These are phyloP conservation scores for Theileria orientalis DNA, from an alignment of 169 alveolate genomes.

Conservation along the genomic window DNA sequence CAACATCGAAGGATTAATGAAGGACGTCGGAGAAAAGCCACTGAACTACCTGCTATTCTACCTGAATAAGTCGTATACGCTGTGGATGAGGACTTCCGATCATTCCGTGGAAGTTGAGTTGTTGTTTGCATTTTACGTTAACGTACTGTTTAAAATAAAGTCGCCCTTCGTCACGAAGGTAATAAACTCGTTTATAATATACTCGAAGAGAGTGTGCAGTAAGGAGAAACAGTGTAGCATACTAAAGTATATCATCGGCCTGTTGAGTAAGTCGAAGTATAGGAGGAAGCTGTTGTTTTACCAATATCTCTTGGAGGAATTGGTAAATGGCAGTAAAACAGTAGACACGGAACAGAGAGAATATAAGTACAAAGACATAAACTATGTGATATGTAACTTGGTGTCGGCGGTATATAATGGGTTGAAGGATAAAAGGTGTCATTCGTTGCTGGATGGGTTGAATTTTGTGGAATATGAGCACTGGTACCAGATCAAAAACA, in stretches of 20 bases:
- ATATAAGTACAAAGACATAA: neutral
- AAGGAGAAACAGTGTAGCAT: neutral
- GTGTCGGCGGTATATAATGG: neutral
- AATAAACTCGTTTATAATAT: neutral
- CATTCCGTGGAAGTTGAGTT: neutral
- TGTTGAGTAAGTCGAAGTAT: neutral
- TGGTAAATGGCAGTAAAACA: conserved; percentile 4
- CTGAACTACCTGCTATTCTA: neutral
- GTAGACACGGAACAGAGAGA: neutral
- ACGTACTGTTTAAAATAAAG: neutral
- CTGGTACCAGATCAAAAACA: too few species aligned
- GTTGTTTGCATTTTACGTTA: neutral
- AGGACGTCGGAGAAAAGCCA: too few species aligned
- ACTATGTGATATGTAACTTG: neutral
- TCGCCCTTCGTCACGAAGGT: neutral
- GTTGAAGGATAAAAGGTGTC: too few species aligned
- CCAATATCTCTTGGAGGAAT: neutral
- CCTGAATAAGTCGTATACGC: neutral
- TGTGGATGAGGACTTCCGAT: conserved; percentile 1
- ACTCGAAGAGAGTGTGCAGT: neutral
- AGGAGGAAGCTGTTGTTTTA: neutral
- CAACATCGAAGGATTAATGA: too few species aligned
- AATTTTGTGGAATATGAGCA: too few species aligned
- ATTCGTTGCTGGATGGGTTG: too few species aligned
- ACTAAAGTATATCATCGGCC: neutral